Percentiles rank a stretch among this genome's conserved stretches.
Evolutionary conservation across 2,329 filamentous ascomycete species (phyloP).

Genomic region (Cytospora piceae): DNA sequence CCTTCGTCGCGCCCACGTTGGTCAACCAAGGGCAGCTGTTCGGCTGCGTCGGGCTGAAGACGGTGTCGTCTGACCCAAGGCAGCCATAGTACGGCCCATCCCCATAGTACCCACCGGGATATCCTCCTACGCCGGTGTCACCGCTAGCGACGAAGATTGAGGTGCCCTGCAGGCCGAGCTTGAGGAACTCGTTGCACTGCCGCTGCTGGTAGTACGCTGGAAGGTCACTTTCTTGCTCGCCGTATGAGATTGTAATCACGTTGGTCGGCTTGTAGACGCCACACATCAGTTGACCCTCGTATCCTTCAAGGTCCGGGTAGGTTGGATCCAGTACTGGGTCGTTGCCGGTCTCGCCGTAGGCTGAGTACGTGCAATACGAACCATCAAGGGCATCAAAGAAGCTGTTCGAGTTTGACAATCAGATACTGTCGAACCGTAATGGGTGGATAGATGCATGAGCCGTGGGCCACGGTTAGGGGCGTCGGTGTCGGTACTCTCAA

Average conservation of each 20-base stretch:
- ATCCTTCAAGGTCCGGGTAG: constrained; percentile 55
- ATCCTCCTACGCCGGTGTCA: constrained; percentile 48
- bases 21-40: constrained; percentile 50
- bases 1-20: constrained; percentile 45
- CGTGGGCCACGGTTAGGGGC: background rate
- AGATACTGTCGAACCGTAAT: constrained; percentile 3
- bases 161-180: constrained; percentile 55
- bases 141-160: constrained; percentile 54
- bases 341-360: constrained; percentile 53
- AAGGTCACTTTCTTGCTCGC: constrained; percentile 56
- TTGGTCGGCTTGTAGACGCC: constrained; percentile 53
- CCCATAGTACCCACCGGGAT: constrained; percentile 30
- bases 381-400: constrained; percentile 55
- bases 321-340: constrained; percentile 47
- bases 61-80: constrained; percentile 36
- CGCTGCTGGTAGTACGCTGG: constrained; percentile 57
- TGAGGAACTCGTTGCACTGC: constrained; percentile 56
- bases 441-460: background rate
- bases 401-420: constrained; percentile 39
- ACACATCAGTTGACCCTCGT: constrained; percentile 47
- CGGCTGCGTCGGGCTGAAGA: constrained; percentile 54
- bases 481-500: background rate
- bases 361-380: constrained; percentile 53
- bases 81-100: constrained; percentile 44
- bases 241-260: constrained; percentile 61